Base-by-base conservation (phyloP, 164 flowering plant genomes). In the Magnolia sinica region DNA sequence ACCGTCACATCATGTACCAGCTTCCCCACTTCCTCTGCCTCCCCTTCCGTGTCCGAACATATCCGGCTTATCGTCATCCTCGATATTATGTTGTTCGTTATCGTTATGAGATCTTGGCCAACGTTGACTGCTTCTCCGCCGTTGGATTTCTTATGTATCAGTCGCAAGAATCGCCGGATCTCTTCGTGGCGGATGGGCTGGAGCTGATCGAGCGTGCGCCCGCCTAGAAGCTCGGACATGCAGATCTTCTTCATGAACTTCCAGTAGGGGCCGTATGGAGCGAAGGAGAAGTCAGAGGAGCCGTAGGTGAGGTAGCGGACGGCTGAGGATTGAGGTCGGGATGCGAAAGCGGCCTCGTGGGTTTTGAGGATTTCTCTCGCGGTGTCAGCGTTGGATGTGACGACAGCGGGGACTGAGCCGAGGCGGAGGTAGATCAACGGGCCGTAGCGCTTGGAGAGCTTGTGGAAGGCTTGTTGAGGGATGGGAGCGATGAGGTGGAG, bases 211-310 rank as follows among this genome's bases (percentile, higher is more conserved):
- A 89, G 81, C 5, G 72, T 82, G 7, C 80, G 75, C 22, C 74
- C 72, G 0, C 91, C 87, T 0, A 89, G 72, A n/a, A 89, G 89
- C 81, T 89, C 87, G 19, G 76, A 66, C 76, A 79, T 86, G 82
- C 85, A 78, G 22, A 89, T 9, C 55, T 88, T 91, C 75, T 83
- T 88, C 74, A 91, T 78, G 79, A 85, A 86, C 31, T 83, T 88
- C 95, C 92, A 89, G 75, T 87, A 87, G 0, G 90, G 87, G 0
- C 92, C 92, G 64, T 85, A 82, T 3, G 87, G 90, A 0, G 91
- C 83, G 29, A 87, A 87, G 23, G 87, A 80, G 72, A 89, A 83
- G 50, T 73, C 83, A 8, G 86, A 78, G 1, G 83, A 73, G 59
- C 80, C 77, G 68, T 89, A 86, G 4, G 84, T 80, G 9, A 89